Percentiles rank a stretch among this genome's conserved stretches.
Conservation (phyloP, 2,329 filamentous ascomycete species). For the Xylaria digitata region DNA sequence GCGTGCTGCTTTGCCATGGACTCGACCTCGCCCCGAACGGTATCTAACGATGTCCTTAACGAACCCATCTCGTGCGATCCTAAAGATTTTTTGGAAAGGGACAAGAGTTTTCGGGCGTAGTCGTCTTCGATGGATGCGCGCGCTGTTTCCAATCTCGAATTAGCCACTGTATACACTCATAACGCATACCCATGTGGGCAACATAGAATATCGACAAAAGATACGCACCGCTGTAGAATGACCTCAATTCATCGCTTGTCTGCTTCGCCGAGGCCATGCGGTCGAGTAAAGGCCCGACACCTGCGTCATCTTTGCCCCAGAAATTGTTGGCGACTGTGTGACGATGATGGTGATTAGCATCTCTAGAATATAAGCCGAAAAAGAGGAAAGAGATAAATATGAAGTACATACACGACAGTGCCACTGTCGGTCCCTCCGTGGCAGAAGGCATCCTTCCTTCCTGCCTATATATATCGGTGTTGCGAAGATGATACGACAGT, state of each 20-base stretch:
- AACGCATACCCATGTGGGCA: no score
- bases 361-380: no score
- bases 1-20: conserved; percentile 94
- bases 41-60: conserved; percentile 85
- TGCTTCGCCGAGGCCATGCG: conserved; percentile 95
- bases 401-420: conserved; percentile 46
- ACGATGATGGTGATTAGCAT: conserved; percentile 41
- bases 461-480: background rate
- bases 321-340: conserved; percentile 94
- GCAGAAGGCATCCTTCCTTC: conserved; percentile 40
- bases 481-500: conserved; percentile 36
- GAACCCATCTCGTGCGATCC: conserved; percentile 89
- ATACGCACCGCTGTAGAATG: conserved; percentile 82
- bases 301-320: conserved; percentile 99
- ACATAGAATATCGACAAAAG: no score
- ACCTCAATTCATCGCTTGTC: conserved; percentile 91
- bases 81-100: conserved; percentile 86
- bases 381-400: background rate
- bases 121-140: conserved; percentile 96
- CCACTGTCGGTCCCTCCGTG: conserved; percentile 43
- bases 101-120: conserved; percentile 88
- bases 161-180: conserved; percentile 1
- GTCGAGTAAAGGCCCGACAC: conserved; percentile 88
- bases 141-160: conserved; percentile 60
- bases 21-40: conserved; percentile 88